Evolutionary conservation across 2,329 filamentous ascomycete genomes (phyloP), one percentile per base, ranked within the genome.

Genomic region (Xylaria arbuscula): DNA sequence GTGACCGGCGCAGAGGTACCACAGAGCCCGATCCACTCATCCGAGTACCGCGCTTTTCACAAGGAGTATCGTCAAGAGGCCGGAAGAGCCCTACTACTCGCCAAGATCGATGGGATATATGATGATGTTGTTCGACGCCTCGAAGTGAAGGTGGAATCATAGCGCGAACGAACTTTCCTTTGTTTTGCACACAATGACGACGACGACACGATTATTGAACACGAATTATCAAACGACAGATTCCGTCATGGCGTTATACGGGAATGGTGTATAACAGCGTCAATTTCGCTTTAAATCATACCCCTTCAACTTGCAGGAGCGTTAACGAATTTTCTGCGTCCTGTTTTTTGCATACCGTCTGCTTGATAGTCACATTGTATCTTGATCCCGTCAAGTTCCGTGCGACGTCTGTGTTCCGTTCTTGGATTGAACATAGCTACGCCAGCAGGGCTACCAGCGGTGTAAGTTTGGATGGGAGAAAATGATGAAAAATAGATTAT

Each of bases 41-140:
- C 70, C 58, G 63, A 71, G 36, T 73, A 72, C 66, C 72, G 72
- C 17, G 70, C 72, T 36, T 69, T 69, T 22, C 70, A 73, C 59
- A 72, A 70, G 38, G 69, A 70, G 42, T 73, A 73, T 54, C 70
- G 70, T 9, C 72, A 73, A 36, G 72, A 72, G 62, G 71, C 63
- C 11, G 70, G 72, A 6, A 61, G 59, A 28, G 72, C 72, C 13
- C 65, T 73, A 32, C 66, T 73, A 5, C 68, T 73, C 28, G 69
- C 70, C 61, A 69, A 67, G 34, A 64, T 73, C 45, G 72, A 73
- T 40, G 68, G 65, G 13, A 73, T 73, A 56, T 73, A 69, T 55
- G 72, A 73, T 34, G 72, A 73, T 51, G 64, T 73, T 28, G 34
- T 73, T 17, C 70, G 66, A 48, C 69, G 72, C 32, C 65, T 73